Conservation (phyloP, 179 eudicot genomes). For the Nepenthes alata region DNA sequence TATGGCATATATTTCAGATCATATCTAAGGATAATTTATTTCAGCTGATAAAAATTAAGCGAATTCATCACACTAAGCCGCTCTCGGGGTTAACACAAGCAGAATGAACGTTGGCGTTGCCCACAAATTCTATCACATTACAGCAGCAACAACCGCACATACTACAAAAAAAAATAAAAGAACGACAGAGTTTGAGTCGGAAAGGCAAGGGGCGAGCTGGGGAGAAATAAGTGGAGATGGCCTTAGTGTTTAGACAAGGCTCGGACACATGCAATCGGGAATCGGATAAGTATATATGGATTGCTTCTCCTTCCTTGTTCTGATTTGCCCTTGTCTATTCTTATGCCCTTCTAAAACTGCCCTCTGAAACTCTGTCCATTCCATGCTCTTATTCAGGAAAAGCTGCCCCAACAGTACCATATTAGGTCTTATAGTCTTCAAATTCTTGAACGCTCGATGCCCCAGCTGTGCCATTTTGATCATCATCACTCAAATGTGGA, state of each 20-base stretch:
- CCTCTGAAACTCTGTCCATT: constrained; percentile 54
- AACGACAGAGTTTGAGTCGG: not conserved
- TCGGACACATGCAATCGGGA: constrained; percentile 81
- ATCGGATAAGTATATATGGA: constrained; percentile 82
- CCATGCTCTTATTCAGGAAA: constrained; percentile 53
- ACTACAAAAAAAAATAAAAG: not conserved
- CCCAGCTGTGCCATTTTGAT: constrained; percentile 36
- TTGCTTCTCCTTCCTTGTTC: constrained; percentile 57
- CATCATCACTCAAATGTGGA: not conserved
- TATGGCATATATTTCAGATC: no score
- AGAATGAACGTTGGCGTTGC: no score
- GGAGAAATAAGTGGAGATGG: not conserved
- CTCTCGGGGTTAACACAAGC: no score
- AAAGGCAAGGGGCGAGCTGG: not conserved
- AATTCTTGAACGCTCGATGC: constrained; percentile 68
- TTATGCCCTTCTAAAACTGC: constrained; percentile 52
- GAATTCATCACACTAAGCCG: no score
- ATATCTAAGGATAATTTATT: no score
- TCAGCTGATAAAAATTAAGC: no score
- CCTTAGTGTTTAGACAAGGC: constrained; percentile 13
- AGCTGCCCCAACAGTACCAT: constrained; percentile 69
- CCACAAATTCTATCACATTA: no score
- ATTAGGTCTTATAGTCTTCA: constrained; percentile 70
- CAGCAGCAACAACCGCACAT: not conserved
- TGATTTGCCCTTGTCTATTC: constrained; percentile 69